Base-by-base conservation (phyloP, 2,329 filamentous ascomycete genomes). In the Alternaria viburni region DNA sequence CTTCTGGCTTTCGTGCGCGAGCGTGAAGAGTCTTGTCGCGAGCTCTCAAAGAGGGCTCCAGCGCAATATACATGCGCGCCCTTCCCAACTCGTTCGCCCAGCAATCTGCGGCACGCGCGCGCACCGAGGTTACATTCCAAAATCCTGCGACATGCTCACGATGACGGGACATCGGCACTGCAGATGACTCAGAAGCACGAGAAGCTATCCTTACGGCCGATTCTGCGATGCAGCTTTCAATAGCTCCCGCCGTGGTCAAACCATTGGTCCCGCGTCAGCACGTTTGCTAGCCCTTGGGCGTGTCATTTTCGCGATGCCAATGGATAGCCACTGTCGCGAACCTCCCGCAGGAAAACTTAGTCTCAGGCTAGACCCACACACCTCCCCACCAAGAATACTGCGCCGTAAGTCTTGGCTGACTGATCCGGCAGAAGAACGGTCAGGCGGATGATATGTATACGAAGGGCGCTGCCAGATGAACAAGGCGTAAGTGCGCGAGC, bases 231-330 rank as follows among this genome's bases (percentile, higher is more conserved):
- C 47, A 41, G 26, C 26, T 51, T 51, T 32, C 47, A 17, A 51
- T 51, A 23, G 49, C 49, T 51, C 28, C 49, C 28, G 28, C 32
- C 4, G 5, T 36, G 26, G 26, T 51, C 28, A 51, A 51, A 51
- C 49, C 28, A 51, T 32, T 15, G 49, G 49, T 23, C 19, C 19
- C 49, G 21, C 21, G 17, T 10, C 49, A 52, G 30, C 28, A 9
- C 49, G 30, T 41, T 36, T 25, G 10, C 49, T 41, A 52, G 49
- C 30, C 13, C n/a, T 28, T 26, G 41, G 30, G 21, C 59, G 43
- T 36, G 56, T 59, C 55, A 30, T 32, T 44, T 21, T 62, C 49
- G 43, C 28, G 30, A 62, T 41, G 36, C 43, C 23, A 30, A 57
- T 59, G 28, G 30, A 9, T 54, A 41, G 59, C 36, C 9, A 44